Base-by-base conservation (phyloP, 495 filamentous ascomycete genomes). In the Aspergillus steynii region DNA sequence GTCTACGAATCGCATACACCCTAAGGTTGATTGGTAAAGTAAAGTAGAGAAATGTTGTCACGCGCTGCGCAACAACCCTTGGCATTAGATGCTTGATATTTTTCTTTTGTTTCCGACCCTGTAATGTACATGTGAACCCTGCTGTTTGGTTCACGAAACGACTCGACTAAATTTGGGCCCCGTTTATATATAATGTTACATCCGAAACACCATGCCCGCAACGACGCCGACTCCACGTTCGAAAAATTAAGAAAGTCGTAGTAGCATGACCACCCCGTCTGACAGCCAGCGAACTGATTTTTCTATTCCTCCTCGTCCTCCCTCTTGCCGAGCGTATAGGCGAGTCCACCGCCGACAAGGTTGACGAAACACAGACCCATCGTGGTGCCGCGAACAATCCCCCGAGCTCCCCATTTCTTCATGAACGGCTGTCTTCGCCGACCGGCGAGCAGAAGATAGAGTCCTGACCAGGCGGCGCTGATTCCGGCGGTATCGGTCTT, bases 401-500 rank as follows among this genome's bases (percentile, higher is more conserved):
- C 92, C 53, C 90, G 82, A 29, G 83, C 73, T 20, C 85, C 83
- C 71, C 90, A 88, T 70, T 85, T 88, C 61, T 80, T 83, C 65
- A 86, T 76, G 45, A 82, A 67, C 50, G 74, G 79, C 58, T 84
- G 85, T 58, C 81, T 83, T 61, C 89, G 82, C 58, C 91, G 83
- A 61, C 83, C 73, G 27, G 91, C 93, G 49, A 93, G 79, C 9
- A 97, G 74, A 15, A 93, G 77, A 72, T 98, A 99, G 26, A 96
- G 76, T 4, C 88, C 91, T 46, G 88, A 92, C 86, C 91, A 96
- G 3, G 94, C 92, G 20, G 90, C 92, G 12, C 86, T 90, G 55
- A 93, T 81, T 31, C 93, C 95, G 0, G 92, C 94, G 53, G 84
- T 85, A 65, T 97, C 95, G 55, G 85, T 87, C 70, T 89, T 87